phyloP scores from a whole-genome alignment of 192 early-diverging fungal species.

The Coemansia sp. region DNA sequence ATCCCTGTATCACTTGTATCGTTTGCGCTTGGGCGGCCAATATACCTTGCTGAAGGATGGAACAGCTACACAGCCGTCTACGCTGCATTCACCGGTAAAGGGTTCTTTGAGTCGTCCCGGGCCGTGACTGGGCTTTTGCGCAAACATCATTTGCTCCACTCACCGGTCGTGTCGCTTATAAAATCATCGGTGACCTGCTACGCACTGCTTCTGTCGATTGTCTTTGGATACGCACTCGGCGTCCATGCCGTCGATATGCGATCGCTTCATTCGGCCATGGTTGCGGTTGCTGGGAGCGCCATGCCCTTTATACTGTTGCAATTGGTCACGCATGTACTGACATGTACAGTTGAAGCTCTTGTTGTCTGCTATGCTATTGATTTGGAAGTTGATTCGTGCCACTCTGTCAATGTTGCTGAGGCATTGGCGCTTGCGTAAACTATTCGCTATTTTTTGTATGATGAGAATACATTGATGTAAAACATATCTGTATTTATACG shows the following conservation, averaged over 20 bases:
- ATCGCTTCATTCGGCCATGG: constrained; percentile 27
- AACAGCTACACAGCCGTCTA: constrained; percentile 44
- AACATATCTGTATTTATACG: no score
- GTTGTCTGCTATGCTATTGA: constrained; percentile 54
- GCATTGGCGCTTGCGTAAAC: constrained; percentile 31
- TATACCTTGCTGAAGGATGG: constrained; percentile 38
- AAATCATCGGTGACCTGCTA: constrained; percentile 49
- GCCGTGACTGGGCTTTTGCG: constrained; percentile 25
- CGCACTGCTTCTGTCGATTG: constrained; percentile 35
- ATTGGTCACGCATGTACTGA: constrained; percentile 43
- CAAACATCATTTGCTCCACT: constrained; percentile 42
- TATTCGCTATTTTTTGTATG: not conserved
- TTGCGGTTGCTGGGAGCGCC: constrained; percentile 35
- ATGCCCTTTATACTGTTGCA: constrained; percentile 48
- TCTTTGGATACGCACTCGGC: constrained; percentile 42
- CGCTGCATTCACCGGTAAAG: constrained; percentile 42
- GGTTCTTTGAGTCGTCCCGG: constrained; percentile 42
- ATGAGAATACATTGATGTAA: no score
- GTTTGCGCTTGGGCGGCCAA: constrained; percentile 22
- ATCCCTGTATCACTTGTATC: constrained; percentile 38
- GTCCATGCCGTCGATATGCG: constrained; percentile 18
- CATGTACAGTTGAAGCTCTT: constrained; percentile 45
- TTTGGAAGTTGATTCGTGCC: constrained; percentile 44
- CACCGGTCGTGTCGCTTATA: constrained; percentile 47
- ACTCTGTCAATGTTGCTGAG: constrained; percentile 45